Percentiles rank a stretch among this genome's conserved stretches.
Conservation (phyloP, 192 early-diverging fungal species). For the Diversispora eburnea region DNA sequence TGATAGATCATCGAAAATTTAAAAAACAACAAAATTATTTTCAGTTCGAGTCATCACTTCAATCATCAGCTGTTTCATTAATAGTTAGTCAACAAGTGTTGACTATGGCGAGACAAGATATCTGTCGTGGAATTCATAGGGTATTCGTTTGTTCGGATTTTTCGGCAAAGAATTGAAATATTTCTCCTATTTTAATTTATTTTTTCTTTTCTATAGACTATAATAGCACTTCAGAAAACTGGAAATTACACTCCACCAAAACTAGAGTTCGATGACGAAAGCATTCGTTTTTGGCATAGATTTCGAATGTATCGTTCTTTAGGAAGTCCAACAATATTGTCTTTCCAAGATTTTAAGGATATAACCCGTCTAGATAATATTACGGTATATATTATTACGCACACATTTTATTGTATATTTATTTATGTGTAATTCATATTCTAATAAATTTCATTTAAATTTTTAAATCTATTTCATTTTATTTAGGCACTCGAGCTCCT, state of each 20-base stretch:
- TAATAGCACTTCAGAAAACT: conserved; percentile 24
- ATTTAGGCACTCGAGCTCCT: conserved; percentile 19
- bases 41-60: neutral
- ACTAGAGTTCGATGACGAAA: conserved; percentile 28
- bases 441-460: neutral
- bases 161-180: neutral
- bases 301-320: conserved; percentile 18
- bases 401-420: neutral
- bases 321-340: conserved; percentile 24
- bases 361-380: conserved; percentile 12
- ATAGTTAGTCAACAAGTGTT: conserved; percentile 7
- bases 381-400: conserved; percentile 1
- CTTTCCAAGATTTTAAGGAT: conserved; percentile 22
- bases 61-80: neutral
- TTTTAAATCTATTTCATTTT: neutral
- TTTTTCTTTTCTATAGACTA: conserved; percentile 9
- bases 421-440: neutral
- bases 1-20: conserved; percentile 7
- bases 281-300: conserved; percentile 24
- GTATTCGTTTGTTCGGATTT: neutral
- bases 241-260: neutral
- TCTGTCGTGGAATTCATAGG: conserved; percentile 27
- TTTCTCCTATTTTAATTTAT: neutral
- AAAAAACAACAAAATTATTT: conserved; percentile 1
- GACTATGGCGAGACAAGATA: conserved; percentile 20